These are phyloP conservation scores for Collybiopsis confluens DNA, from an alignment of 768 basidiomycete species.

Conservation along the genomic window DNA sequence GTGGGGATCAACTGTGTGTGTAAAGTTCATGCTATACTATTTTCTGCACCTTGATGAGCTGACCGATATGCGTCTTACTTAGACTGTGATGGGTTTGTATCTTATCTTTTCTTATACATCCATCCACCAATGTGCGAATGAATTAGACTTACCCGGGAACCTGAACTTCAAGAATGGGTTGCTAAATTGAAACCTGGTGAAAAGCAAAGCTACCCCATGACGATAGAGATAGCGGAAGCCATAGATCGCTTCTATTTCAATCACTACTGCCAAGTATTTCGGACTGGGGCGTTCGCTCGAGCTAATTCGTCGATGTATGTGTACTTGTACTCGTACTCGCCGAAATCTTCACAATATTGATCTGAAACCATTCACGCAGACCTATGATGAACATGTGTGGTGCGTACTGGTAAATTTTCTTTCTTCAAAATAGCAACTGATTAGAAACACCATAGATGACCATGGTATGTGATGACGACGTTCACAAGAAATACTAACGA, in stretches of 20 bases:
- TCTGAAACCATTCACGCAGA: constrained; percentile 37
- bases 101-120: no score
- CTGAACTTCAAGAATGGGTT: constrained; percentile 87
- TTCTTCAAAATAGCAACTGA: constrained; percentile 4
- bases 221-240: constrained; percentile 65
- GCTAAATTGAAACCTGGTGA: constrained; percentile 48
- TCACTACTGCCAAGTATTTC: constrained; percentile 85
- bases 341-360: neutral
- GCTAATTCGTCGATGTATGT: constrained; percentile 92
- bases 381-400: constrained; percentile 88
- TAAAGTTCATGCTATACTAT: no score
- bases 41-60: no score
- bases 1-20: constrained; percentile 93
- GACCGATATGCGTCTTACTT: no score
- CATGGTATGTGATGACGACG: constrained; percentile 50
- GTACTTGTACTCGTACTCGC: constrained; percentile 24
- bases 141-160: constrained; percentile 73
- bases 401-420: constrained; percentile 25
- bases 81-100: constrained; percentile 70
- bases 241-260: constrained; percentile 89
- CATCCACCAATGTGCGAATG: no score
- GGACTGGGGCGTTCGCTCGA: constrained; percentile 84
- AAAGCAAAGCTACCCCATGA: constrained; percentile 58
- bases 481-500: constrained; percentile 6
- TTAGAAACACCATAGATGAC: constrained; percentile 51